These are phyloP conservation scores for Naganishia cerealis DNA, from an alignment of 1,284 basidiomycete species.

Conservation along the genomic window DNA sequence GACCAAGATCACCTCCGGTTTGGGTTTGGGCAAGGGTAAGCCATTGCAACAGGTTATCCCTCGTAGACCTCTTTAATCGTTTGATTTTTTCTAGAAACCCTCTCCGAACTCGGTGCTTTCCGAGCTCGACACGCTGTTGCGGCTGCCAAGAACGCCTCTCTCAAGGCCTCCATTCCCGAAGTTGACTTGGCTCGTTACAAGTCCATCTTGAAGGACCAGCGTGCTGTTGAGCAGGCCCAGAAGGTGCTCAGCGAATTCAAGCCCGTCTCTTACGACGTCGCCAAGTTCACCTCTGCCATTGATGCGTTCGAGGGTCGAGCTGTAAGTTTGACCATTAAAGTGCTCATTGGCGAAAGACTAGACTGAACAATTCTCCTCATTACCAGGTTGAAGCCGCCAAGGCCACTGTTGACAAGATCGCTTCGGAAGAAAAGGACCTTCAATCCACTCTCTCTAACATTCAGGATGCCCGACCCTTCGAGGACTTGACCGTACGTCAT, in stretches of 20 bases:
- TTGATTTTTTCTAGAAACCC: constrained; percentile 65
- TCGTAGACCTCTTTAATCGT: neutral
- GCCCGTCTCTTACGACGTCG: constrained; percentile 93
- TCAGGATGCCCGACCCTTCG: constrained; percentile 94
- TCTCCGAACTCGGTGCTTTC: constrained; percentile 87
- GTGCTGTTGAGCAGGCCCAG: constrained; percentile 87
- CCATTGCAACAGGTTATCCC: neutral
- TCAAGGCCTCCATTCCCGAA: constrained; percentile 65
- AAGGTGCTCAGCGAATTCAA: constrained; percentile 87
- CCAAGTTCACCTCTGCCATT: constrained; percentile 88
- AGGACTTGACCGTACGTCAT: constrained; percentile 80
- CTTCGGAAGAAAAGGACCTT: constrained; percentile 87
- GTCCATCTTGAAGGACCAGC: constrained; percentile 85
- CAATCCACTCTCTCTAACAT: constrained; percentile 95
- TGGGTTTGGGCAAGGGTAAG: constrained; percentile 87
- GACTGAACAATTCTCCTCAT: neutral
- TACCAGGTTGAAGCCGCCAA: constrained; percentile 81
- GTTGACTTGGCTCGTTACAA: constrained; percentile 89
- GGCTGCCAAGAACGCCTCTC: constrained; percentile 69
- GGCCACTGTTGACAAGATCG: constrained; percentile 87
- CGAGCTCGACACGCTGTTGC: constrained; percentile 92
- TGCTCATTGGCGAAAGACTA: neutral
- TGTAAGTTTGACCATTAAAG: constrained; percentile 60
- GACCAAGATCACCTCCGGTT: constrained; percentile 81
- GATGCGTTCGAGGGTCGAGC: constrained; percentile 96